phyloP scores from a whole-genome alignment of 2,329 filamentous ascomycete genomes.

The Aspergillus sojae region DNA sequence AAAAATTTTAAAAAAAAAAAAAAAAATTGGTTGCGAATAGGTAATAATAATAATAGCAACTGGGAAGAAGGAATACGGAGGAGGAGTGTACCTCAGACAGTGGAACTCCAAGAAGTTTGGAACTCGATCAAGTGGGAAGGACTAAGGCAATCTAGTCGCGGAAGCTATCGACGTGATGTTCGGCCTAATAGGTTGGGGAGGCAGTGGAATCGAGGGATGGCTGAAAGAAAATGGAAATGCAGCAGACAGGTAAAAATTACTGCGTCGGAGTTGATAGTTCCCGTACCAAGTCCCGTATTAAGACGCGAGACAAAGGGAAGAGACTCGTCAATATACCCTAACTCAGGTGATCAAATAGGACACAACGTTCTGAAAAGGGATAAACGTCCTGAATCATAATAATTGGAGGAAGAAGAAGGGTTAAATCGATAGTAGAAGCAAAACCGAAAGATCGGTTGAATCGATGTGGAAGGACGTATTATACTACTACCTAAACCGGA shows the following conservation, averaged over 20 bases:
- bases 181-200: conserved; percentile 11
- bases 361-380: background rate
- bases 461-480: background rate
- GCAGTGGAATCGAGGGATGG: conserved; percentile 4
- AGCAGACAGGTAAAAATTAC: background rate
- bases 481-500: conserved; percentile 2
- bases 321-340: background rate
- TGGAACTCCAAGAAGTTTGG: conserved; percentile 7
- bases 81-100: conserved; percentile 2
- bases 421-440: background rate
- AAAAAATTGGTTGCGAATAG: conserved; percentile 1
- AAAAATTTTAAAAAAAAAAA: conserved; percentile 5
- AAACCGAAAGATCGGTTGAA: background rate
- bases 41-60: conserved; percentile 7
- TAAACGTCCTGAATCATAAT: background rate
- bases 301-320: background rate
- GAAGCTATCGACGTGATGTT: conserved; percentile 17
- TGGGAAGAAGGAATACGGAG: conserved; percentile 2
- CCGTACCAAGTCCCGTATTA: conserved; percentile 1
- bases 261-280: conserved; percentile 4
- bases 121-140: conserved; percentile 14
- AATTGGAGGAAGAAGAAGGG: background rate
- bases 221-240: background rate
- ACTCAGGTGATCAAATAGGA: background rate
- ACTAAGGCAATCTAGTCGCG: conserved; percentile 16